Base-by-base conservation (phyloP, 257 asterid species). In the Avicennia marina region DNA sequence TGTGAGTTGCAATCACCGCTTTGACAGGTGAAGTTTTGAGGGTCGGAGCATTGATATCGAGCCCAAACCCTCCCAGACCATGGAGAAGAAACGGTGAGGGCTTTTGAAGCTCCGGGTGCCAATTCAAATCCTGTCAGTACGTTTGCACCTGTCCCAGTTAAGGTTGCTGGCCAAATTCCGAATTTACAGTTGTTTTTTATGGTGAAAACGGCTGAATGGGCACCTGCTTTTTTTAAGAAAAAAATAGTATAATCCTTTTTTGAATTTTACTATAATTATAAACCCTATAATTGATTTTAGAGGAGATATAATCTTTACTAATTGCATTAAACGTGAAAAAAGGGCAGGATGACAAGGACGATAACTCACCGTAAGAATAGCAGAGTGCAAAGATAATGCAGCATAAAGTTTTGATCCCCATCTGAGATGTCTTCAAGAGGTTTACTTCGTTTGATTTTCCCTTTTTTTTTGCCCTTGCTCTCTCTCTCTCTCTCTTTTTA, bases 1-100 rank as follows among this genome's bases (percentile, higher is more conserved):
- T 78, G 77, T 0, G 79, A 59, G 6, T 21, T 36, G 58, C 84
- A 85, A 32, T 81, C 90, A 2, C 77, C 87, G 4, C 48, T 68
- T 0, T 1, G n/a, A 41, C 94, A 81, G 7, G 41, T 19, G 68
- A 84, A 78, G 10, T 10, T 33, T 5, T 70, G 68, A 11, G 12
- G 13, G 26, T 21, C 6, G 4, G 78, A 54, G 60, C 87, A 84
- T 0, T 18, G n/a, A 38, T 27, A 38, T 18, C 94, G 71, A 16
- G 77, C 89, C 84, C 86, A 80, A 12, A 84, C 3, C 3, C 82
- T 17, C 1, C 89, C 89, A 1, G 80, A 66, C 89, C 89, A 84
- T 17, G 74, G 56, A 0, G 78, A 8, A 0, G 77, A 51, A n/a
- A 52, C 11, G 29, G 1, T 0, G 9, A 80, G 25, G 1, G 41